Evolutionary conservation across 2,329 filamentous ascomycete species (phyloP).

Genomic region (Emmonsia crescens): DNA sequence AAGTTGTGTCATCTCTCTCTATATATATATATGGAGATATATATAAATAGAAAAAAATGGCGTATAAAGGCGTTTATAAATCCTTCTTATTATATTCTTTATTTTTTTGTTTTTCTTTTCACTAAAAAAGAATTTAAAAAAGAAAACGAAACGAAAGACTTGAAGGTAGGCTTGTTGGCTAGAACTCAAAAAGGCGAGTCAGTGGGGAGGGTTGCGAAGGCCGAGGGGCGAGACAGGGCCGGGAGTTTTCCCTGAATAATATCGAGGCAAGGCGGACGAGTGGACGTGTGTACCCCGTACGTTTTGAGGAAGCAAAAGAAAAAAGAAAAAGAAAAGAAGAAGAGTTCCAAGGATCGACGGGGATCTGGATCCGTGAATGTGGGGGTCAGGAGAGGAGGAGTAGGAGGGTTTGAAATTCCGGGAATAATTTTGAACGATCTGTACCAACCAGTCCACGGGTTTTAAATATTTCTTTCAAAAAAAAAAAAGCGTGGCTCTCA

Average conservation of each 20-base stretch:
- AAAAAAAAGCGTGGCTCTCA: not conserved
- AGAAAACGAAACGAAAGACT: not conserved
- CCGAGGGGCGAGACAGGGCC: not conserved
- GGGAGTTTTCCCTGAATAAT: not conserved
- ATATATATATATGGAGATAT: not conserved
- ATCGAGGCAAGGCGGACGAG: not conserved
- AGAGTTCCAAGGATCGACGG: not conserved
- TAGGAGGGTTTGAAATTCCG: not conserved
- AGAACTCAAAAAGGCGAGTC: not conserved
- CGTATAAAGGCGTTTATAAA: no score
- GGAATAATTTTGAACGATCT: not conserved
- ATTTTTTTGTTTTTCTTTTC: not conserved
- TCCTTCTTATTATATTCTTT: not conserved
- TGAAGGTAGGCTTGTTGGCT: not conserved
- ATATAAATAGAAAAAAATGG: not conserved
- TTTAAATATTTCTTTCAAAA: not conserved
- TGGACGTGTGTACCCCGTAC: no score
- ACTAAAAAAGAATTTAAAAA: not conserved
- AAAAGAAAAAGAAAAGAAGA: not conserved
- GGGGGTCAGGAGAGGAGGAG: not conserved
- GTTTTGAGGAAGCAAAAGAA: no score
- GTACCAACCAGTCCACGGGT: not conserved
- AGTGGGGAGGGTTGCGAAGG: not conserved
- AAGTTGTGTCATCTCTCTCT: constrained; percentile 31
- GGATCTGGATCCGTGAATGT: not conserved